A percentile compares a stretch with the other conserved stretches of the same genome.
Conservation (phyloP, 148 eudicot species). For the Rhododendron henanense region DNA sequence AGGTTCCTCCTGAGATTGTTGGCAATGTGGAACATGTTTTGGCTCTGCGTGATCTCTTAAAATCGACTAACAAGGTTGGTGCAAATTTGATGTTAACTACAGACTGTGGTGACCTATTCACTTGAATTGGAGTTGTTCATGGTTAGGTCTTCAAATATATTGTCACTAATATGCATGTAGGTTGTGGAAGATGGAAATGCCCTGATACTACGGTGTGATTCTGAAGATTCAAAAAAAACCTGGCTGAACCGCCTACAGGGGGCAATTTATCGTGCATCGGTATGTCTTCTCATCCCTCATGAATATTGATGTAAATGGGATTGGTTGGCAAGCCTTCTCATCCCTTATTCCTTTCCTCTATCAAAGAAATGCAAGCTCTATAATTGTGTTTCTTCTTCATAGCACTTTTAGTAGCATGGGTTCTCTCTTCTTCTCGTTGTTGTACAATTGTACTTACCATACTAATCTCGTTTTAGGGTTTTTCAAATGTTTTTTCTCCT, state of each 20-base stretch:
- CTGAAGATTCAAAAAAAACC: conserved; percentile 53
- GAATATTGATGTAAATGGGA: background rate
- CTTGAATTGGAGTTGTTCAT: conserved; percentile 2
- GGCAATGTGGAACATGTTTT: conserved; percentile 71
- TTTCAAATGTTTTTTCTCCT: background rate
- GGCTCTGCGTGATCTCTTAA: conserved; percentile 55
- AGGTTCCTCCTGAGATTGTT: conserved; percentile 63
- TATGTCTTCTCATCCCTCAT: conserved; percentile 17
- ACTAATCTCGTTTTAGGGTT: background rate
- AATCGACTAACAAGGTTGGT: conserved; percentile 47
- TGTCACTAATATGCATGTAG: conserved; percentile 29
- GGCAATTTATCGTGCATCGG: conserved; percentile 90
- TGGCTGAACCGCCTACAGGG: conserved; percentile 84
- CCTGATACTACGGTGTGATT: conserved; percentile 62
- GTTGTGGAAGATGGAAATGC: conserved; percentile 83
- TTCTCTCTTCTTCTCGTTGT: background rate
- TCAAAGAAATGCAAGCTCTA: background rate
- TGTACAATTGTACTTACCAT: background rate
- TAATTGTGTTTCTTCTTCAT: background rate
- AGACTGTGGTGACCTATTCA: background rate
- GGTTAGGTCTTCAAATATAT: background rate
- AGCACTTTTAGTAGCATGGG: background rate
- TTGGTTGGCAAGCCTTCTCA: background rate
- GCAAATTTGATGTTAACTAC: background rate
- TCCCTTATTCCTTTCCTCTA: background rate